Evolutionary conservation across 768 basidiomycete species (phyloP).

Genomic region (Nidula microcarpa): DNA sequence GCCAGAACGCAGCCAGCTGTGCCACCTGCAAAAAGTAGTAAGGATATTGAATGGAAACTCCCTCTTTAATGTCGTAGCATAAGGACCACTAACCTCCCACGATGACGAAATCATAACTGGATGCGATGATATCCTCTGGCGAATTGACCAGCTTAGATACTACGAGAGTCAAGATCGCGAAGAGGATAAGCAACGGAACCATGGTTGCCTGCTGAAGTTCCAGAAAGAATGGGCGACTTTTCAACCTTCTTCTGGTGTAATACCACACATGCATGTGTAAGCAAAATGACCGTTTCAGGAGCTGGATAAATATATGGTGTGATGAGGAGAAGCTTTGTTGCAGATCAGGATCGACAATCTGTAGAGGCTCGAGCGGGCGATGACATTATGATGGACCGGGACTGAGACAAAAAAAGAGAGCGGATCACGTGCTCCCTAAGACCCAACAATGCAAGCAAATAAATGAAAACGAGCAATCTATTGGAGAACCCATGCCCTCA

Average conservation of each 20-base stretch:
- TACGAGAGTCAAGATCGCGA: not conserved
- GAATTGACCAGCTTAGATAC: not conserved
- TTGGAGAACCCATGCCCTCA: too few relatives aligned
- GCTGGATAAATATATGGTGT: not conserved
- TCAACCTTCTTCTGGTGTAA: too few relatives aligned
- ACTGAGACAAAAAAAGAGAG: too few relatives aligned
- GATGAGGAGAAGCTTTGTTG: too few relatives aligned
- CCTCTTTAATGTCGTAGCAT: not conserved
- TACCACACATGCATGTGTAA: not conserved
- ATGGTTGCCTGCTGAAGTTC: not conserved
- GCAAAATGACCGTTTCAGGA: not conserved
- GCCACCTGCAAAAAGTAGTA: slow-evolving; percentile 26
- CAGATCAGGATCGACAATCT: too few relatives aligned
- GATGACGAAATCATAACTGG: slow-evolving; percentile 23
- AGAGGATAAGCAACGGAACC: not conserved
- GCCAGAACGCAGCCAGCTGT: slow-evolving; percentile 60
- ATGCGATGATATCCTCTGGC: slow-evolving; percentile 1
- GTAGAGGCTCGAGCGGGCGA: too few relatives aligned
- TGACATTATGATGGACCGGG: too few relatives aligned
- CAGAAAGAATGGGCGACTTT: not conserved
- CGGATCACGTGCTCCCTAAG: too few relatives aligned
- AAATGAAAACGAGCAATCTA: too few relatives aligned
- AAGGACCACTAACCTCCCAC: slow-evolving; percentile 18
- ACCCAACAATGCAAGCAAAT: too few relatives aligned
- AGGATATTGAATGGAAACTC: not conserved